Base-by-base conservation (phyloP, 768 basidiomycete species). In the Scleroderma citrinum region DNA sequence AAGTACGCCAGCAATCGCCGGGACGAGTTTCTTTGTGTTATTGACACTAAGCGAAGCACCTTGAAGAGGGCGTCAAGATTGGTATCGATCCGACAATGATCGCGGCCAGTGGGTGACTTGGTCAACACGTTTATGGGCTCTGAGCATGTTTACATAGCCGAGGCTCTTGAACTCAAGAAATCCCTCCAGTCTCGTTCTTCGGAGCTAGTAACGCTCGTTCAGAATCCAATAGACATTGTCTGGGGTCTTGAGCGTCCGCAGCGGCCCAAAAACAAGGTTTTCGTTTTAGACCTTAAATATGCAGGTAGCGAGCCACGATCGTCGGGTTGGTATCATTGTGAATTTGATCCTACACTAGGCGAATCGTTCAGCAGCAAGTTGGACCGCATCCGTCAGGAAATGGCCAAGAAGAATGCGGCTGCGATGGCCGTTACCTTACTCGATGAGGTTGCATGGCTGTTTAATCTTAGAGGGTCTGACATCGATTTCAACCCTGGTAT, bases 401-500 rank as follows among this genome's bases (percentile, higher is more conserved):
- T 95, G 47, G 70, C 69, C n/a, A 77, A 82, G 59, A 71, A 75
- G 51, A 67, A 71, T 3, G 70, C 68, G 1, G 63, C 71, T 55
- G 92, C 87, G 2, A 65, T 89, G 36, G 83, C 95, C 1, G 77
- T 97, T 4, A 85, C 77, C n/a, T 83, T 86, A 76, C 78, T 98
- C 19, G 95, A 98, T 64, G 95, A 98, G 64, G 82, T 95, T 44
- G 92, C 92, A 0, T 98, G 92, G 92, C 62, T 93, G 34, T 89
- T 92, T 70, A 94, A 97, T 65, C 72, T 99, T 29, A 83, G 95
- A 53, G 94, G 93, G 1, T 79, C 83, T 2, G 95, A 97, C 62
- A 94, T 98, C 59, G 83, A 83, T 30, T 97, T 78, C 69, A 98
- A 96, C 52, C 85, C 85, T 3, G 81, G 82, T 75, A 53, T 29